phyloP scores from a whole-genome alignment of 1,284 basidiomycete genomes.

The Kalmanozyma brasiliensis region DNA sequence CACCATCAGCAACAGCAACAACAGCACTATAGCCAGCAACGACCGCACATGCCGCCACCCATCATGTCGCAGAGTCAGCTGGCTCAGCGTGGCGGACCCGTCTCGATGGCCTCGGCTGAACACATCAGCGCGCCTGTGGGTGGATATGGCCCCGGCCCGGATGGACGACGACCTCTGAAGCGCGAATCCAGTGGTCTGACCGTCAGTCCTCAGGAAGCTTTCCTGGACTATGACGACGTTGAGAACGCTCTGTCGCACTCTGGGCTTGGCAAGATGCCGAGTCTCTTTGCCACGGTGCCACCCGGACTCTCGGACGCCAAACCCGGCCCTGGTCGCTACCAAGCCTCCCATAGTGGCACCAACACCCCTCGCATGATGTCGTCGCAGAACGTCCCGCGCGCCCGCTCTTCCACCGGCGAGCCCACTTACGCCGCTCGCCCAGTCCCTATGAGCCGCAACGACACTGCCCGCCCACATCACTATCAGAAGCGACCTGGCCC shows the following conservation, averaged over 20 bases:
- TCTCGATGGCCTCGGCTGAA: conserved; percentile 36
- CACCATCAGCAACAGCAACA: conserved; percentile 11
- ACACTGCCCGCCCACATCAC: conserved; percentile 46
- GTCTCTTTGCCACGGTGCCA: conserved; percentile 48
- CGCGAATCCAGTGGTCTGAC: conserved; percentile 59
- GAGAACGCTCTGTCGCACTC: conserved; percentile 49
- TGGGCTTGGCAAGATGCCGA: conserved; percentile 41
- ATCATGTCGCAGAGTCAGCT: conserved; percentile 41
- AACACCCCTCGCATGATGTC: conserved; percentile 26
- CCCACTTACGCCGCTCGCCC: conserved; percentile 21
- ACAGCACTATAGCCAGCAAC: conserved; percentile 8
- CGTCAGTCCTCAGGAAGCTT: conserved; percentile 59
- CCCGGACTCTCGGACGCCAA: conserved; percentile 44
- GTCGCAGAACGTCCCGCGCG: conserved; percentile 17
- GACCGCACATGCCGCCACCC: conserved; percentile 41
- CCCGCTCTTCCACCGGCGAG: conserved; percentile 20
- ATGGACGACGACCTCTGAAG: conserved; percentile 32
- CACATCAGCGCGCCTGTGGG: conserved; percentile 10
- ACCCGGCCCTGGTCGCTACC: conserved; percentile 4
- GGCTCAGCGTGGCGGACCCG: conserved; percentile 34
- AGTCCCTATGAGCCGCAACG: conserved; percentile 42
- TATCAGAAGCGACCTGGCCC: conserved; percentile 44
- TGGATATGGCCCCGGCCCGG: conserved; percentile 14
- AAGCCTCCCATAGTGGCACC: conserved; percentile 10
- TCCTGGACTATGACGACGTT: conserved; percentile 55